These are phyloP conservation scores for Vigna unguiculata DNA, from an alignment of 306 rosid genomes.

Conservation along the genomic window DNA sequence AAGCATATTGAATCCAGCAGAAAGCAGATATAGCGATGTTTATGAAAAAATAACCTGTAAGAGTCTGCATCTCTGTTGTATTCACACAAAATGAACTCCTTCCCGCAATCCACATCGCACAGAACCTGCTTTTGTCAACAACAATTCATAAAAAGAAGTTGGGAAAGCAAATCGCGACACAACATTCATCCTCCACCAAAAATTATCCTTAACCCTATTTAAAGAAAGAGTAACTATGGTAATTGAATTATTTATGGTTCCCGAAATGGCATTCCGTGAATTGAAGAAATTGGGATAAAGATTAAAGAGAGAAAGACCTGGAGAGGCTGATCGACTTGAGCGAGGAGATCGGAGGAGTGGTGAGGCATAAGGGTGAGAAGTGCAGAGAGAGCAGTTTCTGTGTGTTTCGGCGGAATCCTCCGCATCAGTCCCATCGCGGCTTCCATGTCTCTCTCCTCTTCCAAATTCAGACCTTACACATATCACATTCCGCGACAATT, in stretches of 20 bases:
- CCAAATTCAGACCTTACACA: slow-evolving; percentile 1
- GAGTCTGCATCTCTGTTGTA: slow-evolving; percentile 98
- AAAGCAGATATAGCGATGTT: slow-evolving; percentile 19
- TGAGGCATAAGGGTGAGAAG: slow-evolving; percentile 90
- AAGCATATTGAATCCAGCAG: not conserved
- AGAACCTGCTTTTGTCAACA: slow-evolving; percentile 57
- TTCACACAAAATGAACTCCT: slow-evolving; percentile 93
- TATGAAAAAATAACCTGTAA: slow-evolving; percentile 59
- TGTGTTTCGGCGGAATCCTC: slow-evolving; percentile 87
- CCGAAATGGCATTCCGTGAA: not conserved
- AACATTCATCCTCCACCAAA: not conserved
- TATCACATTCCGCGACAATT: not conserved
- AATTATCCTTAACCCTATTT: not conserved
- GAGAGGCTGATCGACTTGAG: slow-evolving; percentile 99
- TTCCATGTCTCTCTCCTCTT: slow-evolving; percentile 60
- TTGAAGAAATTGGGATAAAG: not conserved
- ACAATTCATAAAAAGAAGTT: not conserved
- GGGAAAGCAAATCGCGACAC: not conserved
- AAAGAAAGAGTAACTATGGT: not conserved
- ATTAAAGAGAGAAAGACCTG: slow-evolving; percentile 54
- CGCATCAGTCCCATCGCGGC: slow-evolving; percentile 99
- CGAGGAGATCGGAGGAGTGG: slow-evolving; percentile 93
- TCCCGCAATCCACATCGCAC: slow-evolving; percentile 70
- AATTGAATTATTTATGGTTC: no score
- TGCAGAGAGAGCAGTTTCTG: slow-evolving; percentile 91